Evolutionary conservation across 116 monocot genomes (phyloP), one percentile per base, ranked within the genome.

Genomic region (Dioscorea cayenensis): DNA sequence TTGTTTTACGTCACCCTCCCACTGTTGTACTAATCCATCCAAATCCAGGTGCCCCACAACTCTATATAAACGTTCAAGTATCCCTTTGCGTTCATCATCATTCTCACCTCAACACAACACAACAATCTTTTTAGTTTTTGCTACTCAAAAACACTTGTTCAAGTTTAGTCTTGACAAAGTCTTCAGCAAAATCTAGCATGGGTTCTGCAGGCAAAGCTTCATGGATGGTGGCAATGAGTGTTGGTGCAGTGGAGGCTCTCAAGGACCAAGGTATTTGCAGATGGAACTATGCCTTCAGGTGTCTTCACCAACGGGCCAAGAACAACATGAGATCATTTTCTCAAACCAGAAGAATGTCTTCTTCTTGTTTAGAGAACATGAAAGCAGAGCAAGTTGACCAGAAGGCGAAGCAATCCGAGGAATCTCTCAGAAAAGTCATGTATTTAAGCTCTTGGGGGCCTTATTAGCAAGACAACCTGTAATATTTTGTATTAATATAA

Each of bases 211-310:
- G 55, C 6, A 55, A n/a, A n/a, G 55, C n/a, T n/a, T 63, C 70
- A 7, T 66, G 51, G 59, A 48, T 76, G 48, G 72, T 65, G 28
- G 79, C 79, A 11, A 48, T 75, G 25, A 61, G 72, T 36, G 28
- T 83, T 14, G 67, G 48, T 8, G 72, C 76, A 29, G 78, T 83
- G 55, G 83, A 83, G 67, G 75, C 75, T 7, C 71, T 78, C 66
- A 83, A 83, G 66, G 83, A 83, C 28, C 83, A 83, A 27, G 55
- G 19, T n/a, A 48, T 83, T 7, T 79, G 79, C 63, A 65, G 79
- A 43, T 83, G 75, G 78, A 79, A 79, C 79, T 61, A 76, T 49
- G 64, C 66, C 0, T 22, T 83, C 37, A 66, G 71, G 49, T 80
- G 65, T 6, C n/a, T 80, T 19, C 71, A 80, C 58, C 66, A 36